Base-by-base conservation (phyloP, 176 grass and related monocot genomes). In the Guadua angustifolia region DNA sequence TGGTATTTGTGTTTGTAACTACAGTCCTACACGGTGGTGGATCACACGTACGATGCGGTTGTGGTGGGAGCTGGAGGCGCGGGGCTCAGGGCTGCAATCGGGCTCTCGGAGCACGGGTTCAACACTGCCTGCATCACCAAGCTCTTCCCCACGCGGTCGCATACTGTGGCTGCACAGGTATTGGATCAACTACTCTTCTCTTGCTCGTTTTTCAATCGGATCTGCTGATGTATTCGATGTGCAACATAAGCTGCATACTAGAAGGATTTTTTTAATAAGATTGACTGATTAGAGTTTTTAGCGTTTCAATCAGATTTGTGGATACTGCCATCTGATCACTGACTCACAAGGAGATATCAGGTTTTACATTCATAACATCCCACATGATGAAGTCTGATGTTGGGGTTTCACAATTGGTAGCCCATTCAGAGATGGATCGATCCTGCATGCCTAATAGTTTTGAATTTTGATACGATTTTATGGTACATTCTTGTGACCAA, bases 71-170 rank as follows among this genome's bases (percentile, higher is more conserved):
- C 95, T 67, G 95, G 95, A 26, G 95, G 95, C 45, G 95, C 95
- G 22, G 95, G 95, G 29, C 90, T 98, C 9, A 88, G 95, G 46
- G 92, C 95, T 3, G 95, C 95, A 46, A 98, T 98, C 80, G 95
- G 95, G 14, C 91, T 98, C 35, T 98, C 95, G 2, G 95, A 98
- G 76, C 95, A 98, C 44, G 92, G 95, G 1, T 98, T 98, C 83
- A 98, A 98, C 83, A 98, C 95, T 10, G 95, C 95, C 12, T 98
- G 95, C 89, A 90, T 98, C 75, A 98, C 95, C 85, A 98, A 98
- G 89, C 92, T 98, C 81, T 98, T 98, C 79, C 95, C 95, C 43
- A 98, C 95, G 65, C 92, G 95, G 44, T 98, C 95, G 5, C 95
- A 98, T 73, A 98, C 95, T 0, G 95, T 95, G 33, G 95, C 95